Base-by-base conservation (phyloP, 148 eudicot species). In the Fagopyrum homotropicum region DNA sequence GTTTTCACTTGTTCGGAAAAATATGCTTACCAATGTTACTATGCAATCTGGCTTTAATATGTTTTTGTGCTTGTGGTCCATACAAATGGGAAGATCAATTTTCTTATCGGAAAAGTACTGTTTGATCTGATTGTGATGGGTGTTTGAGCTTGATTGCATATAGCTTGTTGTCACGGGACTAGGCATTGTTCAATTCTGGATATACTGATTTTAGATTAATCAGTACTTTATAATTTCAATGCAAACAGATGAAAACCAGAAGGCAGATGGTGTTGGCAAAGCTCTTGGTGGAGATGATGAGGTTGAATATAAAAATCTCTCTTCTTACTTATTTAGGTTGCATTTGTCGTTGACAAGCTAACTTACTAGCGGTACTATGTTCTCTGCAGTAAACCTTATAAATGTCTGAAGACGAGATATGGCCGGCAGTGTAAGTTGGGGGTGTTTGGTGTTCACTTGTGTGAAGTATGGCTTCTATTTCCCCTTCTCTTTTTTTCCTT, bases 181-280 rank as follows among this genome's bases (percentile, higher is more conserved):
- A 22, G 11, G 11, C 64, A 7, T 35, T 9, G 8, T 45, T 50
- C n/a, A 63, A 9, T 63, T 63, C 14, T 30, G 44, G 11, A 29
- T 63, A 30, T 63, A 30, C 45, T 9, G 9, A 30, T 57, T 2
- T 12, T 7, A 19, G 64, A 59, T 19, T 7, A 29, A 59, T 59
- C 19, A 63, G 10, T 45, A 50, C 40, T 19, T 35, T 47, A 17
- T 9, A 48, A 9, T 45, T 68, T 40, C 69, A 63, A n/a, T 71
- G 22, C 74, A 75, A 57, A 74, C 85, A 93, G 97, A 88, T 48
- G 98, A 93, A 60, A 79, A 77, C 76, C 90, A 82, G 75, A 90
- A 81, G 81, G 76, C 59, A 72, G 97, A 85, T 80, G 88, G 79
- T 63, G 77, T 76, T 43, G 75, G 72, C 66, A 90, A 85, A 81